Base-by-base conservation (phyloP, 2,329 filamentous ascomycete genomes). In the Trichoderma lentiforme region DNA sequence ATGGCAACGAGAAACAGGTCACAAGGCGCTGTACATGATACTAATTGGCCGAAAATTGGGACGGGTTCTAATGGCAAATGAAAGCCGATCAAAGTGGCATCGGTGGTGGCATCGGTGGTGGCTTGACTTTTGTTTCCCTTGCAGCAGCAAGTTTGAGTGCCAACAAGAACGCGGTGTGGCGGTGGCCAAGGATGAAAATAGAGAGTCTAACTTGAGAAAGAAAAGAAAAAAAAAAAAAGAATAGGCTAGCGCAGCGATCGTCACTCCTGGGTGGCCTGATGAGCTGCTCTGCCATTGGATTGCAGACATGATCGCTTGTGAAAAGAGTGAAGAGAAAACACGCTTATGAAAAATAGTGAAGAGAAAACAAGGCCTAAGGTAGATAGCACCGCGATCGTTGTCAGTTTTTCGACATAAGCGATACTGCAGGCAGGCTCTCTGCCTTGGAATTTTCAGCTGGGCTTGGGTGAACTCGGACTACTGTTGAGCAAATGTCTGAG, bases 401-500 rank as follows among this genome's bases (percentile, higher is more conserved):
- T 60, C 28, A 34, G 6, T 51, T 51, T 47, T 47, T 51, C 21
- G 11, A 11, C 43, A 51, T n/a, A 53, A 53, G 47, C 47, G 47
- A 53, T 24, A 58, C 21, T 14, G 47, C 47, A 14, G 43, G 12
- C 12, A 14, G 34, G 34, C 34, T 36, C 11, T 53, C 8, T 58
- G 43, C 28, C n/a, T 32, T 32, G 12, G 26, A 26, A 26, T 24
- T 60, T 43, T 43, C 30, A 57, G 47, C 32, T 58, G 34, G 32
- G 24, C 24, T 68, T 11, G n/a, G 53, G 14, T 36, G n/a, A 24
- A 34, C 11, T 12, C 8, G 36, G 36, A 24, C 53, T 24, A 69
- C 51, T 28, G 21, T n/a, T n/a, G 15, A 43, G n/a, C 26, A 3
- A 69, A 70, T 70, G 67, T 70, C 57, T 62, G 8, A 70, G 67